Evolutionary conservation across 2,329 filamentous ascomycete genomes (phyloP).

Genomic region (Zelopaecilomyces penicillatus): DNA sequence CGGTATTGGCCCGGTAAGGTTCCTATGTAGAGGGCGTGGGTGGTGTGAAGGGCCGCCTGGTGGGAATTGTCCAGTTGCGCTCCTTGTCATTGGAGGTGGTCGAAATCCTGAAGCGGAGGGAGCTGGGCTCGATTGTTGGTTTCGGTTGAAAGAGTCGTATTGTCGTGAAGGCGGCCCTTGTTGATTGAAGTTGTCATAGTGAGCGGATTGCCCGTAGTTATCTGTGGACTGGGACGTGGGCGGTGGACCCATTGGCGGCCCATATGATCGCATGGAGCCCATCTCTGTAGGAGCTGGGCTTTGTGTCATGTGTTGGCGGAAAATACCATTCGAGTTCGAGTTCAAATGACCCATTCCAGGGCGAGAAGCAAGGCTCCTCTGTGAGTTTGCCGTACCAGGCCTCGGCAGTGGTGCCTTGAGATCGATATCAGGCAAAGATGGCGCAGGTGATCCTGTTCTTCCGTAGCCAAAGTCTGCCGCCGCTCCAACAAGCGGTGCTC

Average conservation of each 20-base stretch:
- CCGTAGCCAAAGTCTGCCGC: constrained; percentile 53
- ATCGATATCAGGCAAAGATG: constrained; percentile 23
- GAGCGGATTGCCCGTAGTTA: constrained; percentile 11
- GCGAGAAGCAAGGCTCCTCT: constrained; percentile 21
- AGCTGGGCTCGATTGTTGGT: too few species aligned
- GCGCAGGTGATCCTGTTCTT: constrained; percentile 28
- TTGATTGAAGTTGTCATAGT: too few species aligned
- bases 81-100: constrained; percentile 24
- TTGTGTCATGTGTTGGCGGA: constrained; percentile 17
- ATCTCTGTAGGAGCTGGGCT: constrained; percentile 21
- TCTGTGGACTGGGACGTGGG: constrained; percentile 24
- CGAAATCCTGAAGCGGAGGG: constrained; percentile 6
- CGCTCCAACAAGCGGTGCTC: constrained; percentile 52
- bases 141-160: too few species aligned
- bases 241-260: constrained; percentile 25
- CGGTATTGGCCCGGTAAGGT: constrained; percentile 36
- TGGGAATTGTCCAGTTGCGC: constrained; percentile 30
- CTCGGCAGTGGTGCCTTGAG: constrained; percentile 21
- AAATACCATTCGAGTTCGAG: constrained; percentile 10
- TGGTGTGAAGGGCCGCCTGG: constrained; percentile 17
- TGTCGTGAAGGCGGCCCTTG: too few species aligned
- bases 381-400: constrained; percentile 28
- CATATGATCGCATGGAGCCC: constrained; percentile 21
- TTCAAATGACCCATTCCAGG: constrained; percentile 11
- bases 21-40: constrained; percentile 32